These are phyloP conservation scores for Trichoderma atroviride DNA, from an alignment of 2,329 filamentous ascomycete species.

Conservation along the genomic window DNA sequence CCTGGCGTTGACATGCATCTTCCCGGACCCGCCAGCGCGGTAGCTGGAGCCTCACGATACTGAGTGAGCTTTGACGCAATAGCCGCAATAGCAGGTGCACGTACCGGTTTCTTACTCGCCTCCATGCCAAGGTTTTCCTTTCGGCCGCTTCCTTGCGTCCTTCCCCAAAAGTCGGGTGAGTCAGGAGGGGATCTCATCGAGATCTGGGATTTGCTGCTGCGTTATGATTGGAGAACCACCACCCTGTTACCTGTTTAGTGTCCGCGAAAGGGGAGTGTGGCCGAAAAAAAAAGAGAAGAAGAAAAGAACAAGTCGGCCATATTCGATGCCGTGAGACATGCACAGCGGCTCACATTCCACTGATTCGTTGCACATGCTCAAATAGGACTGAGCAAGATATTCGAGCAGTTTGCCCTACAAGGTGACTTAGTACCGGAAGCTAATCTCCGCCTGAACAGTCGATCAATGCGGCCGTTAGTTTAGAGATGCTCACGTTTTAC, in stretches of 20 bases:
- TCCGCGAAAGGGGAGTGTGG: not conserved
- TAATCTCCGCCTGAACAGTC: not conserved
- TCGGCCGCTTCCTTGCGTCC: not conserved
- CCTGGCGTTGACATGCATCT: slow-evolving; percentile 15
- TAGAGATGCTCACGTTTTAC: not conserved
- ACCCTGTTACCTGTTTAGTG: not conserved
- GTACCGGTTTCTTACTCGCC: not conserved
- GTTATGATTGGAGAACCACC: not conserved
- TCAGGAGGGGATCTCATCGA: not conserved
- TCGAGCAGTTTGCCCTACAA: not conserved
- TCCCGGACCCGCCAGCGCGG: slow-evolving; percentile 8
- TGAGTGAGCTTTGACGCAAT: not conserved
- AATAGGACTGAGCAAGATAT: not conserved
- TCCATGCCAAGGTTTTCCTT: not conserved
- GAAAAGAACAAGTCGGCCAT: not conserved
- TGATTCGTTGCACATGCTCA: not conserved
- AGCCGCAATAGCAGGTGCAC: not conserved
- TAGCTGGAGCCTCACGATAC: not conserved
- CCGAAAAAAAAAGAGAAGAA: not conserved
- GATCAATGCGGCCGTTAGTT: not conserved
- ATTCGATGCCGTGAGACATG: not conserved
- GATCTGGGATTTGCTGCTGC: not conserved
- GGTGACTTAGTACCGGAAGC: not conserved
- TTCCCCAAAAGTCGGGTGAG: not conserved
- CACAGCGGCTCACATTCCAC: not conserved